Evolutionary conservation across 1,284 basidiomycete genomes (phyloP), one percentile per base, ranked within the genome.

Genomic region (Fereydounia khargensis): DNA sequence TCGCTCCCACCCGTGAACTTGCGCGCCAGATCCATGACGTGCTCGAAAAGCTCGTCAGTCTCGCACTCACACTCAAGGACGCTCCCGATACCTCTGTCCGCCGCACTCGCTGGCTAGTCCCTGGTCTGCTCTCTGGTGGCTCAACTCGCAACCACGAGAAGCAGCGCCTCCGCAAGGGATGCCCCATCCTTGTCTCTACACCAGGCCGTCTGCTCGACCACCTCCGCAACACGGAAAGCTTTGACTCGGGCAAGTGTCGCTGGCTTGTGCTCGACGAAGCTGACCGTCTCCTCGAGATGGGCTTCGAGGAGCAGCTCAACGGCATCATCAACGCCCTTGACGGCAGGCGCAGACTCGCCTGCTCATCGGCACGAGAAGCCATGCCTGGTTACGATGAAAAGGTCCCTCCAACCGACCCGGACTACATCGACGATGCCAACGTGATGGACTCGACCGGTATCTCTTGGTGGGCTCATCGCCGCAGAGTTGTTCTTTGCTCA

Each of bases 211-310:
- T 88, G 24, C 79, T 88, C 19, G 86, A 88, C 68, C 86, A 88
- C 62, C 78, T 88, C 21, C 84, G 87, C 64, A 86, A 86, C 67
- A 98, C 95, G 0, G 83, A 85, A 0, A 86, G 88, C 3, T 89
- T 97, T 77, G 87, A 92, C 64, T 85, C 91, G 40, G 88, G 87
- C 43, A 95, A 95, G 78, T 90, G 89, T 69, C 84, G 89, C 42
- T 98, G 94, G 90, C 81, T 99, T 14, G 86, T 99, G 1, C 83
- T 98, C 22, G 95, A 99, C 73, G 95, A 99, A 79, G 94, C 95
- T 3, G 95, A 99, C 78, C 80, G 92, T 10, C 76, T 88, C 31
- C 85, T 87, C 82, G 86, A 88, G 66, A 73, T 79, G 64, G 78
- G 78, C 27, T 79, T 79, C 48, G 76, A 79, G 53, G 78, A 79